phyloP scores from a whole-genome alignment of 2,329 filamentous ascomycete species.

The Cercospora sojina region DNA sequence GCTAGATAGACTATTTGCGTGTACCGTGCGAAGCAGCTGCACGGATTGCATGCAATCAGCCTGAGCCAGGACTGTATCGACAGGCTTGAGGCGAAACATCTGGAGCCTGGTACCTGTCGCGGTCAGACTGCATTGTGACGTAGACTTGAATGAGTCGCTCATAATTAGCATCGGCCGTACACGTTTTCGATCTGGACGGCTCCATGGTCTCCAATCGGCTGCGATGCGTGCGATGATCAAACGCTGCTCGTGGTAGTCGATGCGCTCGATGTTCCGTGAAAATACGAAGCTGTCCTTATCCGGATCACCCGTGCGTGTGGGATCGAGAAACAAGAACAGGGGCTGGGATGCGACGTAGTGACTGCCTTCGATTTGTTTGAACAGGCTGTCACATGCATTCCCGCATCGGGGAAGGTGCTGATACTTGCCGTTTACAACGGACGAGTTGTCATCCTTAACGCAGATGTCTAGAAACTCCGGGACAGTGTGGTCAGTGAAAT shows the following conservation, averaged over 20 bases:
- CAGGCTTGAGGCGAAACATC: not conserved
- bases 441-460: conserved; percentile 25
- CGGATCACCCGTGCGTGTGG: conserved; percentile 49
- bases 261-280: conserved; percentile 48
- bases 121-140: not conserved
- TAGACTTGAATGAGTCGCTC: conserved; percentile 14
- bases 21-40: conserved; percentile 6
- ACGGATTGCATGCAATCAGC: conserved; percentile 7
- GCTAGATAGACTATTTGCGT: not conserved
- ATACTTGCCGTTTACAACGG: conserved; percentile 52
- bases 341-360: conserved; percentile 21
- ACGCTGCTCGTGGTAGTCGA: conserved; percentile 50
- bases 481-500: conserved; percentile 45
- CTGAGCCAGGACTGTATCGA: not conserved
- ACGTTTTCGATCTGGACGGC: not conserved
- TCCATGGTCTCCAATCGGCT: conserved; percentile 46
- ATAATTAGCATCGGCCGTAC: conserved; percentile 10
- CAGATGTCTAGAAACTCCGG: conserved; percentile 47
- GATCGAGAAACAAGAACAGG: conserved; percentile 60
- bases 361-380: conserved; percentile 42
- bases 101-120: not conserved
- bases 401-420: conserved; percentile 56
- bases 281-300: conserved; percentile 58
- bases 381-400: conserved; percentile 56
- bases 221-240: conserved; percentile 49